phyloP scores from a whole-genome alignment of 306 rosid genomes.

The Prunus salicina region DNA sequence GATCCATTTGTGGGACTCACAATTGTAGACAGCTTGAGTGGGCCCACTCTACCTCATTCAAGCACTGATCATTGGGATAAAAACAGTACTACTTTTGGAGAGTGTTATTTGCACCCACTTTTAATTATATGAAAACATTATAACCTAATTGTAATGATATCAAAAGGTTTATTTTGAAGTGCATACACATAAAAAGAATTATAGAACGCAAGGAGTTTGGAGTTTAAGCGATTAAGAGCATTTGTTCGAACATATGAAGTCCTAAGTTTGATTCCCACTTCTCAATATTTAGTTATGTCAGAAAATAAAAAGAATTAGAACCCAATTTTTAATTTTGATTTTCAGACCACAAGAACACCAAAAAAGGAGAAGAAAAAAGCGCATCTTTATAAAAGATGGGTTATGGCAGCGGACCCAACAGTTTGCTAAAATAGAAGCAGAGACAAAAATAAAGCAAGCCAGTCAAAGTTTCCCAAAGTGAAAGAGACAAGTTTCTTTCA shows the following conservation, averaged over 20 bases:
- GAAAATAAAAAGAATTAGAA: too few species aligned
- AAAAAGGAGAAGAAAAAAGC: not conserved
- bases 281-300: not conserved
- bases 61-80: not conserved
- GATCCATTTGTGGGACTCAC: not conserved
- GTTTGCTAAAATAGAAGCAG: not conserved
- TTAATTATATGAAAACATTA: too few species aligned
- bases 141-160: too few species aligned
- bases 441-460: not conserved
- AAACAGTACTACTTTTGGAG: not conserved
- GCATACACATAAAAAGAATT: too few species aligned
- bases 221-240: too few species aligned
- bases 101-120: not conserved
- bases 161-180: too few species aligned
- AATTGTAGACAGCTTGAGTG: not conserved
- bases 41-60: not conserved
- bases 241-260: fast-evolving
- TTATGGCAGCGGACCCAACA: not conserved
- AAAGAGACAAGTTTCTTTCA: slow-evolving; percentile 35
- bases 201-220: fast-evolving
- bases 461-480: slow-evolving; percentile 28
- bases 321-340: not conserved
- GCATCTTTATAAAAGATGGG: not conserved
- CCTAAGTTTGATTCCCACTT: fast-evolving
- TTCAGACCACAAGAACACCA: not conserved